Conservation (phyloP, 345 rosid species). For the Erodium maritimum region DNA sequence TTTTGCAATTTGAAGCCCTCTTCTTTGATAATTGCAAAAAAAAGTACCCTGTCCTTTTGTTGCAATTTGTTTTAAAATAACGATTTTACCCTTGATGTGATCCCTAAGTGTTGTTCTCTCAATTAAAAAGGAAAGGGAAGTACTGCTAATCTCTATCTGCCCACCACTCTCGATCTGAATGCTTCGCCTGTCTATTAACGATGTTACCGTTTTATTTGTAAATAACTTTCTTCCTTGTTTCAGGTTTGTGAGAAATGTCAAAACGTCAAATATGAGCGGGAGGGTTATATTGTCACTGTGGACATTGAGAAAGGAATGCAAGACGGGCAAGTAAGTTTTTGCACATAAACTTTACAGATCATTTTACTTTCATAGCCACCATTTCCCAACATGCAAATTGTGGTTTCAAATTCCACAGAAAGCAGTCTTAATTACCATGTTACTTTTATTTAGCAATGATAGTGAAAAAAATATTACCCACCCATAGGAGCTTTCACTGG, state of each 20-base stretch:
- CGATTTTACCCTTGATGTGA: too few relatives aligned
- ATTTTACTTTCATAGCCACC: too few relatives aligned
- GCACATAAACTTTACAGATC: neutral
- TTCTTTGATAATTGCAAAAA: too few relatives aligned
- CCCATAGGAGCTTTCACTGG: too few relatives aligned
- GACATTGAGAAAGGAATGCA: conserved; percentile 99
- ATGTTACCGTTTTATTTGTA: neutral
- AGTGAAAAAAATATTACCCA: neutral
- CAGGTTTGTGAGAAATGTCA: conserved; percentile 99
- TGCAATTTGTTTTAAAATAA: too few relatives aligned
- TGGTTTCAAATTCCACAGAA: neutral
- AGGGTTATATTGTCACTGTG: conserved; percentile 78
- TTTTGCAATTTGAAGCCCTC: too few relatives aligned
- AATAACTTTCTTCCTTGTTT: conserved; percentile 5
- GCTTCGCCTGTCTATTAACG: too few relatives aligned
- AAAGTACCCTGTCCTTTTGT: too few relatives aligned
- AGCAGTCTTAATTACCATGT: neutral
- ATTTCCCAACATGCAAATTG: neutral
- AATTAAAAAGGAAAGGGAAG: too few relatives aligned
- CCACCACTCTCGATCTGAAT: too few relatives aligned
- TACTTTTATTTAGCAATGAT: neutral
- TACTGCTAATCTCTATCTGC: too few relatives aligned
- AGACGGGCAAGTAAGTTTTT: conserved; percentile 78
- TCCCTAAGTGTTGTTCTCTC: too few relatives aligned
- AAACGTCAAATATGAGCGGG: conserved; percentile 76